Conservation (phyloP, 208 protist genomes). For the Leishmania major region DNA sequence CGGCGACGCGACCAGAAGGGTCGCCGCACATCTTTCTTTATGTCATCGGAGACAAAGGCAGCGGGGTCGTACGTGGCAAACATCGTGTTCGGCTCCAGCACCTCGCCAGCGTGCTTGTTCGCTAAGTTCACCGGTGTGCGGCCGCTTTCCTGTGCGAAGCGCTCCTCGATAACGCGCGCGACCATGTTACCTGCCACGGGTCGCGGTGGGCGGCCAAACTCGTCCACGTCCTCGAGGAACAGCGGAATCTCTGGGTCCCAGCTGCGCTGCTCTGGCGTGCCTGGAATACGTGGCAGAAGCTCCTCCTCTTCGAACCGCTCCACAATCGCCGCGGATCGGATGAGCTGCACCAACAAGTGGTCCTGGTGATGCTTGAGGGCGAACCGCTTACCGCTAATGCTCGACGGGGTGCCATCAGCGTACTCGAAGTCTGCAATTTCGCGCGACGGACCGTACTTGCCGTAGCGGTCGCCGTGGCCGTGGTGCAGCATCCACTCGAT, state of each 20-base stretch:
- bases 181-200: slow-evolving; percentile 32
- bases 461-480: slow-evolving; percentile 71
- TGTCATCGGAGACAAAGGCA: slow-evolving; percentile 69
- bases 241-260: slow-evolving; percentile 90
- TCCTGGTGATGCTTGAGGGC: slow-evolving; percentile 90
- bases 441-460: slow-evolving; percentile 72
- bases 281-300: slow-evolving; percentile 78
- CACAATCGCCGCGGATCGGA: slow-evolving; percentile 76
- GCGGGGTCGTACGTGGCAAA: slow-evolving; percentile 82
- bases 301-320: slow-evolving; percentile 66
- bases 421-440: slow-evolving; percentile 88
- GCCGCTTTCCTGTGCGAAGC: slow-evolving; percentile 33
- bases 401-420: slow-evolving; percentile 84
- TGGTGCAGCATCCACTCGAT: slow-evolving; percentile 87
- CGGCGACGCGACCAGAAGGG: slow-evolving; percentile 85
- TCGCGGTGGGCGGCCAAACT: slow-evolving; percentile 60
- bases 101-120: slow-evolving; percentile 68
- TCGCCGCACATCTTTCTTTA: slow-evolving; percentile 40
- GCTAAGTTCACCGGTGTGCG: slow-evolving; percentile 58
- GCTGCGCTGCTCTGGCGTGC: slow-evolving; percentile 80
- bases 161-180: slow-evolving; percentile 58
- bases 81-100: slow-evolving; percentile 80
- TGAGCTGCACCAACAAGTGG: slow-evolving; percentile 87
- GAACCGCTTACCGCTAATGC: slow-evolving; percentile 61
- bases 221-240: slow-evolving; percentile 88